phyloP scores from a whole-genome alignment of 768 basidiomycete species.

The Phylloporus sp. region DNA sequence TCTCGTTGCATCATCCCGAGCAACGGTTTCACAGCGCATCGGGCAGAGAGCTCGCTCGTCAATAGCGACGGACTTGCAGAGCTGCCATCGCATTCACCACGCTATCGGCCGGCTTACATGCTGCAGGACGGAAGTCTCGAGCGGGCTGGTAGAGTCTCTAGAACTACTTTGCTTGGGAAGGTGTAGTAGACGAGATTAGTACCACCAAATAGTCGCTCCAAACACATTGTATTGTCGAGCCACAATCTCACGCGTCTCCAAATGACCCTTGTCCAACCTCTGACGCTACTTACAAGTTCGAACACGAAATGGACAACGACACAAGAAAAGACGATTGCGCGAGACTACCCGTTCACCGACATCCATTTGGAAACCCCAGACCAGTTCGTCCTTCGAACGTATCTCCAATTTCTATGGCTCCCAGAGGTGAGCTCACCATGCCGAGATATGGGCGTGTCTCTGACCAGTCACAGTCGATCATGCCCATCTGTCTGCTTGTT shows the following conservation, averaged over 20 bases:
- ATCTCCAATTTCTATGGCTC: conserved; percentile 76
- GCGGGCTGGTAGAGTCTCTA: conserved; percentile 57
- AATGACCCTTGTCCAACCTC: conserved; percentile 18
- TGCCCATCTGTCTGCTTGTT: conserved; percentile 58
- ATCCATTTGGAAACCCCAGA: conserved; percentile 45
- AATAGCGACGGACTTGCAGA: conserved; percentile 2
- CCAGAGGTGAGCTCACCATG: conserved; percentile 51
- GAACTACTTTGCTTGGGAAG: conserved; percentile 7
- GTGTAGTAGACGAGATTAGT: background rate
- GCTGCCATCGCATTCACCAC: conserved; percentile 15
- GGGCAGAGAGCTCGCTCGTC: conserved; percentile 8
- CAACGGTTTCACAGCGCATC: conserved; percentile 20
- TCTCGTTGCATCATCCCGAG: conserved; percentile 17
- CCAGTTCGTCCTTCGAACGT: conserved; percentile 58
- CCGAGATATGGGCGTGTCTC: conserved; percentile 5
- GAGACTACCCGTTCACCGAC: conserved; percentile 53
- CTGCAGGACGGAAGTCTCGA: conserved; percentile 71
- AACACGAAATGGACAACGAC: conserved; percentile 48
- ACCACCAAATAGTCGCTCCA: background rate
- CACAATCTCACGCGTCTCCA: background rate
- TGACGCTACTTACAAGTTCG: conserved; percentile 20
- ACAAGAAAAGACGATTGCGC: conserved; percentile 55
- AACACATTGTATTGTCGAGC: background rate
- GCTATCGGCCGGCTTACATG: conserved; percentile 79
- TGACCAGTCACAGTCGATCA: conserved; percentile 52